phyloP scores from a whole-genome alignment of 2,329 filamentous ascomycete genomes.

The Nemania serpens region DNA sequence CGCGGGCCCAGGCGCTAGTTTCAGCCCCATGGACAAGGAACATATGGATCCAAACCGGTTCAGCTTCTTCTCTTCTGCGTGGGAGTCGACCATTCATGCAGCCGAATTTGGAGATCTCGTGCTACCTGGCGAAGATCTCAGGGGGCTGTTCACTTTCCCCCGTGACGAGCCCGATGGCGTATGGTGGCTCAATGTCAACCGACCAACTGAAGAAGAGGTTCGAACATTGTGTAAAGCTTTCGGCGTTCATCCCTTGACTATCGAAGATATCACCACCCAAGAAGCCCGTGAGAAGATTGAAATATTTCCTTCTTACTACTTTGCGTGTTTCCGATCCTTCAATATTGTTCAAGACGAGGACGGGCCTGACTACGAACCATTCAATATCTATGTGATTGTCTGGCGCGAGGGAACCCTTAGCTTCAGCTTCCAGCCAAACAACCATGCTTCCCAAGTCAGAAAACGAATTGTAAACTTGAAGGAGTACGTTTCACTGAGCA shows the following conservation, averaged over 20 bases:
- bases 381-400: conserved; percentile 96
- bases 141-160: conserved; percentile 77
- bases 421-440: conserved; percentile 89
- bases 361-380: conserved; percentile 85
- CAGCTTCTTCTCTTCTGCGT: conserved; percentile 95
- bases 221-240: conserved; percentile 90
- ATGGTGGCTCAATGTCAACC: conserved; percentile 98
- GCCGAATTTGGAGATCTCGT: conserved; percentile 86
- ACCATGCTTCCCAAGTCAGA: conserved; percentile 85
- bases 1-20: neutral
- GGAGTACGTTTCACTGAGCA: conserved; percentile 91
- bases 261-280: conserved; percentile 94
- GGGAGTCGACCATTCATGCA: conserved; percentile 91
- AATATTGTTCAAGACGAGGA: conserved; percentile 76
- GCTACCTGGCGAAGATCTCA: conserved; percentile 86
- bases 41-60: conserved; percentile 75
- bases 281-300: conserved; percentile 98
- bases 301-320: conserved; percentile 96
- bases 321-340: conserved; percentile 96
- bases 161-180: conserved; percentile 73
- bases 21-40: conserved; percentile 42
- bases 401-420: conserved; percentile 94
- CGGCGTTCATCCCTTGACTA: conserved; percentile 91
- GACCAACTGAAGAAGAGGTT: conserved; percentile 86
- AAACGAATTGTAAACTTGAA: conserved; percentile 90